phyloP scores from a whole-genome alignment of 2,329 filamentous ascomycete genomes.

The Podosphaera fusca region DNA sequence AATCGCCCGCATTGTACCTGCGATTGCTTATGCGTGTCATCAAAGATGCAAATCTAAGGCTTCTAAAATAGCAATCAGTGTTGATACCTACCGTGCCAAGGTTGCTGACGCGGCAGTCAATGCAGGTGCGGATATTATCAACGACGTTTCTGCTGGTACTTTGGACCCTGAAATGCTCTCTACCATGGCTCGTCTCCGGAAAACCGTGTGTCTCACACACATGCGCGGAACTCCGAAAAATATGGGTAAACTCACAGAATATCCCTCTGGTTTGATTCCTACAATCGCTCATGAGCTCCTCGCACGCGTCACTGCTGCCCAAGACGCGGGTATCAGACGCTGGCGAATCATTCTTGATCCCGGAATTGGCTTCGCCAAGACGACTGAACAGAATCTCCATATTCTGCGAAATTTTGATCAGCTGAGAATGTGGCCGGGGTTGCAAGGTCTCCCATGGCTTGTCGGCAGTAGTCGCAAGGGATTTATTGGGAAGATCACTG shows the following conservation, averaged over 20 bases:
- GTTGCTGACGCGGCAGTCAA: slow-evolving; percentile 57
- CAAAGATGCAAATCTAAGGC: neutral
- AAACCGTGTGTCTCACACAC: slow-evolving; percentile 56
- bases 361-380: slow-evolving; percentile 85
- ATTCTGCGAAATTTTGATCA: slow-evolving; percentile 45
- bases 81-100: slow-evolving; percentile 77
- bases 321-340: slow-evolving; percentile 59
- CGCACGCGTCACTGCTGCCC: slow-evolving; percentile 44
- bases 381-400: slow-evolving; percentile 55
- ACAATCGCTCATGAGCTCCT: slow-evolving; percentile 33
- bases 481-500: slow-evolving; percentile 69
- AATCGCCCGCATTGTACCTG: slow-evolving; percentile 51
- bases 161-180: slow-evolving; percentile 64
- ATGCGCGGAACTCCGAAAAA: slow-evolving; percentile 47
- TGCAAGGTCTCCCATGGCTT: slow-evolving; percentile 62
- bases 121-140: slow-evolving; percentile 77
- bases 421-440: slow-evolving; percentile 37
- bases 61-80: slow-evolving; percentile 32
- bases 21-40: slow-evolving; percentile 27
- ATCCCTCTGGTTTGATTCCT: slow-evolving; percentile 30
- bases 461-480: slow-evolving; percentile 73
- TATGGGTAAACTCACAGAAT: slow-evolving; percentile 34
- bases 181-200: slow-evolving; percentile 54
- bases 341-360: slow-evolving; percentile 94
- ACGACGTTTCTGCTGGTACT: slow-evolving; percentile 70